phyloP scores from a whole-genome alignment of 352 stramenopile genomes.

The Pythium myriotylum region DNA sequence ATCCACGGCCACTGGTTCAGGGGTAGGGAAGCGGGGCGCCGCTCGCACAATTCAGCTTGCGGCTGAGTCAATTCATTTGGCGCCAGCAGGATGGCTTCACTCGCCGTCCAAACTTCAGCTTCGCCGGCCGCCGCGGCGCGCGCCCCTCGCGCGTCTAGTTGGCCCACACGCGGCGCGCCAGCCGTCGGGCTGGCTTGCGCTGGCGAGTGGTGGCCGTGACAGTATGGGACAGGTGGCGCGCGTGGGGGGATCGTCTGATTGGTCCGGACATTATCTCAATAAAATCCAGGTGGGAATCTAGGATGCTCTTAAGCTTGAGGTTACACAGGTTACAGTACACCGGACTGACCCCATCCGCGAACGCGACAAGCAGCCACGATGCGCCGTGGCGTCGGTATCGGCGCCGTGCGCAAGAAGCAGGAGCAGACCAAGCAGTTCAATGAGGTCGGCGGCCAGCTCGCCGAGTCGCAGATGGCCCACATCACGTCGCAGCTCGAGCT shows the following conservation, averaged over 20 bases:
- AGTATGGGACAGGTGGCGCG: too few relatives aligned
- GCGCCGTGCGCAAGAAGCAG: conserved; percentile 87
- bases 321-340: conserved; percentile 1
- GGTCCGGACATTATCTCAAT: too few relatives aligned
- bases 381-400: conserved; percentile 80
- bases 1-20: conserved; percentile 17
- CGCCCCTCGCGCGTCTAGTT: too few relatives aligned
- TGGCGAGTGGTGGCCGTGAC: too few relatives aligned
- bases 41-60: conserved; percentile 9
- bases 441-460: conserved; percentile 81
- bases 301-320: neutral
- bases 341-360: neutral
- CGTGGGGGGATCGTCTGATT: too few relatives aligned
- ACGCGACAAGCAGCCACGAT: conserved; percentile 5
- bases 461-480: conserved; percentile 79
- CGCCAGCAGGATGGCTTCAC: conserved; percentile 1
- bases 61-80: conserved; percentile 10
- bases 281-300: neutral
- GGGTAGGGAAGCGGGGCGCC: conserved; percentile 5
- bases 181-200: too few relatives aligned
- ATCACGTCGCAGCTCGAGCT: conserved; percentile 84
- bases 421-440: conserved; percentile 87
- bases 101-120: too few relatives aligned
- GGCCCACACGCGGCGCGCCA: too few relatives aligned
- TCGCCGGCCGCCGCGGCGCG: too few relatives aligned